A percentile compares a stretch with the other conserved stretches of the same genome.
Evolutionary conservation across 306 rosid species (phyloP).

Genomic region (Vicia faba): DNA sequence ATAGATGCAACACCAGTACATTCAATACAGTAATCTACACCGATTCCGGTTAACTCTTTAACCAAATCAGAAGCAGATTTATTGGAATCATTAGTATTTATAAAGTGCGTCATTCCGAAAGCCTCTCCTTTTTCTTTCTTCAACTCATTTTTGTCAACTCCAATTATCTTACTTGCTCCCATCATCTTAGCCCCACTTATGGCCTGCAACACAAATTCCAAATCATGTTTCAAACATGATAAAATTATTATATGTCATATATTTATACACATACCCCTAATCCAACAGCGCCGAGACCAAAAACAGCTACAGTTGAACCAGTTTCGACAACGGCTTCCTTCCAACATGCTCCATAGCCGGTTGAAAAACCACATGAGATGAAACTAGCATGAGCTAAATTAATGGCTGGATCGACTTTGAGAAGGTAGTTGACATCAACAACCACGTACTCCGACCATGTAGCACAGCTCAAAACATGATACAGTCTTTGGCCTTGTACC

Average conservation of each 20-base stretch:
- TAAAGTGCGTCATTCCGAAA: constrained; percentile 45
- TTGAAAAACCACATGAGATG: constrained; percentile 47
- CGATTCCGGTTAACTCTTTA: constrained; percentile 51
- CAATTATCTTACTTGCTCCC: constrained; percentile 56
- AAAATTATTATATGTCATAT: neutral
- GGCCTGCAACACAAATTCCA: constrained; percentile 34
- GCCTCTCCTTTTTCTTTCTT: constrained; percentile 48
- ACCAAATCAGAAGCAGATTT: constrained; percentile 50
- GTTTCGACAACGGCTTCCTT: constrained; percentile 37
- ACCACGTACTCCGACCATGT: constrained; percentile 44
- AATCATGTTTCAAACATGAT: neutral
- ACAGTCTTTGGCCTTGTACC: constrained; percentile 15
- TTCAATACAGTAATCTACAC: constrained; percentile 62
- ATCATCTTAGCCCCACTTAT: constrained; percentile 48
- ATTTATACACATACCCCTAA: constrained; percentile 38
- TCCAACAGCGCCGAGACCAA: constrained; percentile 47
- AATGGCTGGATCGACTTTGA: constrained; percentile 38
- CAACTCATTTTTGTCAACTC: constrained; percentile 54
- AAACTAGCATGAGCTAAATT: constrained; percentile 41
- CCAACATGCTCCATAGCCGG: constrained; percentile 46
- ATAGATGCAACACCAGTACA: constrained; percentile 50
- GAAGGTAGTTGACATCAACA: constrained; percentile 28
- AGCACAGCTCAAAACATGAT: constrained; percentile 33
- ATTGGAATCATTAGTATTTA: constrained; percentile 37
- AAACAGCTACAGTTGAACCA: constrained; percentile 42